Base-by-base conservation (phyloP, 495 filamentous ascomycete species). In the Neurospora sp. region DNA sequence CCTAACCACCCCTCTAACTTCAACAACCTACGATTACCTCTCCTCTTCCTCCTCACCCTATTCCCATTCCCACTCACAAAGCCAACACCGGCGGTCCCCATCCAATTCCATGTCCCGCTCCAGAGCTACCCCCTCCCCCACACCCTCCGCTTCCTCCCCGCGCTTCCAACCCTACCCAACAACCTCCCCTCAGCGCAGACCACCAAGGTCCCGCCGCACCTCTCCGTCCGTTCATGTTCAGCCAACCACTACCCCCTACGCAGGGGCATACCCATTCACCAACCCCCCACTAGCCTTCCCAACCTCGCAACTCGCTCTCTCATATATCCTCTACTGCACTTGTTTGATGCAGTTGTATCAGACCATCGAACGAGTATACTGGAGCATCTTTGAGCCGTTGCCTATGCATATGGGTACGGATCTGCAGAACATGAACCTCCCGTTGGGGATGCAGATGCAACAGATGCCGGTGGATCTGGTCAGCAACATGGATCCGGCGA, bases 301-400 rank as follows among this genome's bases (percentile, higher is more conserved):
- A 75, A 80, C 71, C 72, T 76, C 17, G 48, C 79, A 38, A 74
- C 82, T 66, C n/a, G 82, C 81, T 1, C 21, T 83, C 31, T 76
- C 78, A 17, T 81, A 84, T 40, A 76, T 84, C 31, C 80, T 81
- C 71, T 85, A 84, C 71, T 85, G 84, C 83, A 76, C 79, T 4
- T 74, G 79, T 0, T 81, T 84, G 39, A 72, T 84, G 34, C 71
- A 79, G 8, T 81, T 86, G 28, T 83, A 82, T 36, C 83, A 79
- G 4, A 81, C 78, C 38, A 74, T 84, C 15, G 82, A 82, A 73
- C 31, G 74, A 5, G 72, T 86, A 7, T 79, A 85, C 36, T 77
- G 78, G 71, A 74, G 74, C 40, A 77, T 83, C 45, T 79, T 83
- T 70, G 77, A 84, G 70, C 77, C 81, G 0, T 79, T 81, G 6